Evolutionary conservation across 495 filamentous ascomycete species (phyloP).

Genomic region (Podospora sp.): DNA sequence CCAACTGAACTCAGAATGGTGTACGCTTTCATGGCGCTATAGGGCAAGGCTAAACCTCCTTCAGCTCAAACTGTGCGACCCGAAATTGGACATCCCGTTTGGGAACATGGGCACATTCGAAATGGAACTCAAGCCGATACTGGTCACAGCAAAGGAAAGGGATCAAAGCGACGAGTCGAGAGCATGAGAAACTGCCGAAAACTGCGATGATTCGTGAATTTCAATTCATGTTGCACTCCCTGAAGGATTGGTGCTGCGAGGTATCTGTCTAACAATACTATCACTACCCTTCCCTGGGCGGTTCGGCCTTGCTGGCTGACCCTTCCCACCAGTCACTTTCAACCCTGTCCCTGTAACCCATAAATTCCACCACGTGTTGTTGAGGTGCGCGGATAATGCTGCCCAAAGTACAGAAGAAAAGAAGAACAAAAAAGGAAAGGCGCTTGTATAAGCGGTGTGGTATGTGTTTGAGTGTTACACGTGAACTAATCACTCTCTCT

Average conservation of each 20-base stretch:
- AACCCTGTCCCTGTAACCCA: neutral
- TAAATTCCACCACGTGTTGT: neutral
- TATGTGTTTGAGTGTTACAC: neutral
- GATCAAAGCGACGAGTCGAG: neutral
- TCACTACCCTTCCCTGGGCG: conserved; percentile 9
- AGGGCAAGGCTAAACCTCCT: neutral
- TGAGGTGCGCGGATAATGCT: neutral
- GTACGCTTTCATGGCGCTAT: neutral
- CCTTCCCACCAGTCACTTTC: conserved; percentile 7
- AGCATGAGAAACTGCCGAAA: neutral
- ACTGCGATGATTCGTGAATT: neutral
- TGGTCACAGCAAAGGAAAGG: conserved; percentile 13
- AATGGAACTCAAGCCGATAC: conserved; percentile 3
- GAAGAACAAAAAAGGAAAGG: neutral
- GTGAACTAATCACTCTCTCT: conserved; percentile 3
- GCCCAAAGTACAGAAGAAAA: neutral
- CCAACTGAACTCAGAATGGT: too few species aligned
- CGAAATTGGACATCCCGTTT: neutral
- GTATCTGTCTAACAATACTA: conserved; percentile 16
- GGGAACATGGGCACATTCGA: conserved; percentile 8
- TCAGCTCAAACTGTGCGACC: conserved; percentile 1
- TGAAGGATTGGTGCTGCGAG: conserved; percentile 7
- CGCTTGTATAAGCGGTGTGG: neutral
- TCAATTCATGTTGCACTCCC: neutral
- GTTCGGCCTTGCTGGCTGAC: conserved; percentile 1